These are phyloP conservation scores for Kluyveromyces sp. DNA, from an alignment of 1,139 yeast genomes.

Conservation along the genomic window DNA sequence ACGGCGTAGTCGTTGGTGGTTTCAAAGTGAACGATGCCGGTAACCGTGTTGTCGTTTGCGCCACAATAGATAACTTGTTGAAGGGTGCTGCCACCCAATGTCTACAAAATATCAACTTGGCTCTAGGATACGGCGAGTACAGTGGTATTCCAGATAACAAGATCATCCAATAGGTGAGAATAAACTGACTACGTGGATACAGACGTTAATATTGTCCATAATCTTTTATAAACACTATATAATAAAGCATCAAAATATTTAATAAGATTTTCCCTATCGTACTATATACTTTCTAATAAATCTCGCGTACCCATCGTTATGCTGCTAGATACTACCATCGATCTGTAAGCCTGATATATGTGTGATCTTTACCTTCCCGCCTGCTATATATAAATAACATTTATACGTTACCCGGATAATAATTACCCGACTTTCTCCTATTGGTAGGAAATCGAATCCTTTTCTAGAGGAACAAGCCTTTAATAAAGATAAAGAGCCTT, in stretches of 20 bases:
- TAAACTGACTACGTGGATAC: too few species aligned
- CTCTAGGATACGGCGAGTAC: conserved; percentile 84
- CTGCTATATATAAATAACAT: neutral
- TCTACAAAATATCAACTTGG: conserved; percentile 87
- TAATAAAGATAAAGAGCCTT: neutral
- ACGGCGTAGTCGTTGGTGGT: conserved; percentile 91
- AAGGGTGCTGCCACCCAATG: conserved; percentile 99
- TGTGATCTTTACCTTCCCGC: neutral
- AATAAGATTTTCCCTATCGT: too few species aligned
- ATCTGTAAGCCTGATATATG: too few species aligned
- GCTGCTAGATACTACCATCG: too few species aligned
- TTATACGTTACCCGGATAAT: conserved; percentile 1
- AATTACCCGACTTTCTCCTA: neutral
- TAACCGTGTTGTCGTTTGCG: conserved; percentile 87
- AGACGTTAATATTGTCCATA: too few species aligned
- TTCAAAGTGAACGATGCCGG: conserved; percentile 86
- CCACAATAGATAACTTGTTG: conserved; percentile 88
- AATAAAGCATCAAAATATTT: too few species aligned
- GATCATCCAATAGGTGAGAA: conserved; percentile 8
- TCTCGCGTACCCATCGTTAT: too few species aligned
- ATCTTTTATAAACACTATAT: too few species aligned
- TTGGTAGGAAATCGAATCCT: neutral
- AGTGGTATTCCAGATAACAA: conserved; percentile 73
- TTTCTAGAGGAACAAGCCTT: neutral
- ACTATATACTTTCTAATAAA: too few species aligned